These are phyloP conservation scores for Dendrobium nobile DNA, from an alignment of 106 monocot species.

Conservation along the genomic window DNA sequence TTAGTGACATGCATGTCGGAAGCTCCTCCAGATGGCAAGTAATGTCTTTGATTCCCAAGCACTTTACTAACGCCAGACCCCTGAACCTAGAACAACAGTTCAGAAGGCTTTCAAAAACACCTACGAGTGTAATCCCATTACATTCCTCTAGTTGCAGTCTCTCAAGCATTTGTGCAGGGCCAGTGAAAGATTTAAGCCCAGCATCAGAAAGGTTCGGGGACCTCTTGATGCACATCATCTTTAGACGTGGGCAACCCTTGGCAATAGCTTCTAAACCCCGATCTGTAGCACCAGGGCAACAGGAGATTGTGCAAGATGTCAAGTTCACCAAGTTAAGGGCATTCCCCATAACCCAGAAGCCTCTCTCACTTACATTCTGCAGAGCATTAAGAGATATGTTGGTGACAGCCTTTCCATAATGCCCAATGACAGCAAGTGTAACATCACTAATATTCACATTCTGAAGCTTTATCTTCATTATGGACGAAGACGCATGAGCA, in stretches of 20 bases:
- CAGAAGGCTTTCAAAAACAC: conserved; percentile 38
- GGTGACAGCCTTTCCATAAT: conserved; percentile 54
- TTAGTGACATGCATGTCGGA: conserved; percentile 39
- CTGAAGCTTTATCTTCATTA: conserved; percentile 56
- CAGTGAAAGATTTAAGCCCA: conserved; percentile 40
- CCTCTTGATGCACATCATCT: conserved; percentile 33
- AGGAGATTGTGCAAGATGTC: conserved; percentile 28
- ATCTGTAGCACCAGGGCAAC: conserved; percentile 68
- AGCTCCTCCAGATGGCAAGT: conserved; percentile 7
- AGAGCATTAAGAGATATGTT: conserved; percentile 40
- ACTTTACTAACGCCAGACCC: conserved; percentile 49
- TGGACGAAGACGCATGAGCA: conserved; percentile 39
- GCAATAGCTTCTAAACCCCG: conserved; percentile 51
- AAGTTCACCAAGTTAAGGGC: conserved; percentile 56
- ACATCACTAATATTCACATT: conserved; percentile 50
- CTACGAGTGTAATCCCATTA: conserved; percentile 44
- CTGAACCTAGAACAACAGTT: conserved; percentile 33
- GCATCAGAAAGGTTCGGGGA: conserved; percentile 53
- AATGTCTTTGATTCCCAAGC: conserved; percentile 69
- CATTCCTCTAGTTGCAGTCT: conserved; percentile 66
- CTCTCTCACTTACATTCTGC: conserved; percentile 52
- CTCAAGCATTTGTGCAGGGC: conserved; percentile 37
- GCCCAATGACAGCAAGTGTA: conserved; percentile 65
- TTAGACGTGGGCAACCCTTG: conserved; percentile 61
- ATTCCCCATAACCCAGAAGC: conserved; percentile 93